A percentile compares a stretch with the other conserved stretches of the same genome.
Evolutionary conservation across 2,329 filamentous ascomycete genomes (phyloP).

Genomic region (Phyllachora maydis): DNA sequence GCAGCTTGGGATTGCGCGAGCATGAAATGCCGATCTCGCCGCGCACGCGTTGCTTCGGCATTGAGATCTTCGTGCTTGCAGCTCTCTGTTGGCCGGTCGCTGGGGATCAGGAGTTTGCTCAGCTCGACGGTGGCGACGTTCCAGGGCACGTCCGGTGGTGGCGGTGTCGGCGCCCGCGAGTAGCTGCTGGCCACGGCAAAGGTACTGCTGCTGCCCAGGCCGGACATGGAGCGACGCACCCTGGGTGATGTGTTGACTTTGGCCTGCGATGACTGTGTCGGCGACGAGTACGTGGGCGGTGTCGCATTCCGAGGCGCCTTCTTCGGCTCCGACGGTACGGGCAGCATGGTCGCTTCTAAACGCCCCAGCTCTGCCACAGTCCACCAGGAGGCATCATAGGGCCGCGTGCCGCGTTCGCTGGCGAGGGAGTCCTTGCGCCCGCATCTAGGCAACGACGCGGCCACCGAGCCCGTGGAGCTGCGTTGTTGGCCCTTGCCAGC

Average conservation of each 20-base stretch:
- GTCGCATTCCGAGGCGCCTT: constrained; percentile 34
- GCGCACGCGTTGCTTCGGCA: constrained; percentile 38
- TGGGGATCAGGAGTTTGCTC: constrained; percentile 63
- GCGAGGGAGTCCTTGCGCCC: constrained; percentile 11
- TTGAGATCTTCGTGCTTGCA: constrained; percentile 62
- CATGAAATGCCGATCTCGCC: constrained; percentile 43
- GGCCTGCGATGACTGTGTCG: constrained; percentile 71
- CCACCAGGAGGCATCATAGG: constrained; percentile 58
- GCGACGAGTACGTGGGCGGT: constrained; percentile 60
- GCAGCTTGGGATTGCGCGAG: constrained; percentile 9
- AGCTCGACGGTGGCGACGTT: constrained; percentile 65
- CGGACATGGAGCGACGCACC: constrained; percentile 41
- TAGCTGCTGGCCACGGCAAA: constrained; percentile 13
- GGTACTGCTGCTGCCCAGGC: constrained; percentile 18
- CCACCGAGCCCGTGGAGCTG: constrained; percentile 21
- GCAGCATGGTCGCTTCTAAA: constrained; percentile 38
- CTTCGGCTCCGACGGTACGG: constrained; percentile 23
- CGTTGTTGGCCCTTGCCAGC: constrained; percentile 40
- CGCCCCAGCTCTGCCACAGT: constrained; percentile 40
- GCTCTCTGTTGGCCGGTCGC: constrained; percentile 53
- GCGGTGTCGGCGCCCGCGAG: constrained; percentile 35
- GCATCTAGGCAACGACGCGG: no score
- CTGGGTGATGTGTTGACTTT: constrained; percentile 53
- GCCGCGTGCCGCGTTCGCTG: constrained; percentile 12
- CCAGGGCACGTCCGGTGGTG: constrained; percentile 72